Percentiles rank a stretch among this genome's conserved stretches.
Evolutionary conservation across 2,329 filamentous ascomycete species (phyloP).

Genomic region (Fusarium coffeatum): DNA sequence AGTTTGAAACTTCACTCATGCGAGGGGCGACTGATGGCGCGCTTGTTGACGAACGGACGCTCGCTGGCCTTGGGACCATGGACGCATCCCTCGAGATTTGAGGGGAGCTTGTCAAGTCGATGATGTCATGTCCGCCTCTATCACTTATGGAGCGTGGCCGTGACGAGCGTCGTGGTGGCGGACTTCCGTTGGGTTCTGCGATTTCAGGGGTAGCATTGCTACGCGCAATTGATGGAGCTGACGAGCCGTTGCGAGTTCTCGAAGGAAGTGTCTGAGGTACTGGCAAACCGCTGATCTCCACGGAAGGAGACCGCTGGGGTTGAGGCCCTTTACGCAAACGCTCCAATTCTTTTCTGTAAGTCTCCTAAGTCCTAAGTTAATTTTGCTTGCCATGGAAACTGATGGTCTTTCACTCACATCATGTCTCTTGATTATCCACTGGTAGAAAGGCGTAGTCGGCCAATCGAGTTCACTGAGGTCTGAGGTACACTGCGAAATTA

Average conservation of each 20-base stretch:
- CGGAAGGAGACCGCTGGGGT: constrained; percentile 30
- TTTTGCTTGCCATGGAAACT: background rate
- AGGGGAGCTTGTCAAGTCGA: constrained; percentile 1
- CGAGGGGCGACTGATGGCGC: constrained; percentile 7
- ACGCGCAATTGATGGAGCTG: constrained; percentile 14
- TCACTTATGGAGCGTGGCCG: constrained; percentile 34
- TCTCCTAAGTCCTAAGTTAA: constrained; percentile 40
- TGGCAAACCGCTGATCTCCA: constrained; percentile 14
- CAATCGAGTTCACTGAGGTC: constrained; percentile 53
- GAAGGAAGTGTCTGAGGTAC: constrained; percentile 30
- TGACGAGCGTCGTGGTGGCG: constrained; percentile 26
- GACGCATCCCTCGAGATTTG: constrained; percentile 13
- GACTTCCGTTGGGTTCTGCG: constrained; percentile 12
- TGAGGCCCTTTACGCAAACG: constrained; percentile 39
- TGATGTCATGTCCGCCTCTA: background rate
- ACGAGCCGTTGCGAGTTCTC: constrained; percentile 40
- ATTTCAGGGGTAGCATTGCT: constrained; percentile 31
- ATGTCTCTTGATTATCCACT: constrained; percentile 59
- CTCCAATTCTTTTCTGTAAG: constrained; percentile 41
- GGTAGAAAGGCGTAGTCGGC: constrained; percentile 60
- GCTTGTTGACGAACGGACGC: constrained; percentile 8
- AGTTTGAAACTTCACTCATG: background rate
- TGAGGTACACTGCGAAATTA: constrained; percentile 64
- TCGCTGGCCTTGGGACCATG: constrained; percentile 7
- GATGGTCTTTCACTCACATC: constrained; percentile 50